Evolutionary conservation across 306 rosid species (phyloP).

Genomic region (Acmispon strigosus): DNA sequence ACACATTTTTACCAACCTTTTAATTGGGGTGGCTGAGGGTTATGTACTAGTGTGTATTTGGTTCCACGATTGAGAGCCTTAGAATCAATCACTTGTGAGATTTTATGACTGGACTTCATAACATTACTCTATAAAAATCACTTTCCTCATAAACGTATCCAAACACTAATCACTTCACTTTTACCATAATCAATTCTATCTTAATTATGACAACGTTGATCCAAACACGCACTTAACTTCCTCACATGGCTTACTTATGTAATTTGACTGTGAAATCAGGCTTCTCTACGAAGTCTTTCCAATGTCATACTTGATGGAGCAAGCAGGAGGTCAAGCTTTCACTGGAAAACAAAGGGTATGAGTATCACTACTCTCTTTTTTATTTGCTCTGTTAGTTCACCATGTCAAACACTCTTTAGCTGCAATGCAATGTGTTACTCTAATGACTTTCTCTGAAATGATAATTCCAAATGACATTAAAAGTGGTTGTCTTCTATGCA

Average conservation of each 20-base stretch:
- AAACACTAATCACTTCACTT: too few species aligned
- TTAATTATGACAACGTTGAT: too few species aligned
- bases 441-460: background rate
- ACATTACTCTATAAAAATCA: too few species aligned
- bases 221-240: background rate
- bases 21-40: background rate
- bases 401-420: background rate
- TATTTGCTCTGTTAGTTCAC: too few species aligned
- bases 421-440: background rate
- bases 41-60: too few species aligned
- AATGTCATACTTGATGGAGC: conserved; percentile 91
- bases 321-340: conserved; percentile 92
- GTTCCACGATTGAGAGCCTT: too few species aligned
- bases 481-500: background rate
- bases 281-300: conserved; percentile 92
- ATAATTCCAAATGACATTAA: background rate
- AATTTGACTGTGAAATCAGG: conserved; percentile 28
- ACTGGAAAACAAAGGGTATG: conserved; percentile 86
- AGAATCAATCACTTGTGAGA: too few species aligned
- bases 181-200: too few species aligned
- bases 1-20: background rate
- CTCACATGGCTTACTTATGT: background rate
- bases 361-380: too few species aligned
- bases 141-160: too few species aligned
- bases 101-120: too few species aligned